Percentiles rank a stretch among this genome's conserved stretches.
Conservation (phyloP, 1,284 basidiomycete genomes). For the Schizophyllum amplum region DNA sequence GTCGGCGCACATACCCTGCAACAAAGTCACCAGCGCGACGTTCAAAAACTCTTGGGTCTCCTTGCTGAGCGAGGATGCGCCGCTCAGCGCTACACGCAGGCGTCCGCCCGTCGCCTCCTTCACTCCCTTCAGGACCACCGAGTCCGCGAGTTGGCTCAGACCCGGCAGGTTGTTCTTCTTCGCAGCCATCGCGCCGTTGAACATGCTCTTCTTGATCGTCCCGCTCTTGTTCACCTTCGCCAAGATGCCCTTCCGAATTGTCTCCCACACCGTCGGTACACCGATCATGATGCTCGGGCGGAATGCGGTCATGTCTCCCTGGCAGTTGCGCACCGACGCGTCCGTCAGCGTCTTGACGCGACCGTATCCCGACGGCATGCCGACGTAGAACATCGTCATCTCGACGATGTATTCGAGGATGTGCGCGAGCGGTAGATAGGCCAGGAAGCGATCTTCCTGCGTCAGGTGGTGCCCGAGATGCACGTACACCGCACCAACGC, state of each 20-base stretch:
- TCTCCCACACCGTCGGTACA: conserved; percentile 89
- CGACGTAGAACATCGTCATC: conserved; percentile 53
- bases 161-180: conserved; percentile 67
- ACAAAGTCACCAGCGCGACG: conserved; percentile 68
- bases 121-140: conserved; percentile 69
- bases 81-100: conserved; percentile 71
- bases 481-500: conserved; percentile 70
- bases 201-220: conserved; percentile 62
- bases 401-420: conserved; percentile 86
- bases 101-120: conserved; percentile 82
- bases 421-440: conserved; percentile 90
- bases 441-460: conserved; percentile 69
- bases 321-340: conserved; percentile 83
- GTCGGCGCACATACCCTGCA: conserved; percentile 67
- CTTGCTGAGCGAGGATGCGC: conserved; percentile 78
- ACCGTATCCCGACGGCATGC: conserved; percentile 81
- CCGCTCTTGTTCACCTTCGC: conserved; percentile 68
- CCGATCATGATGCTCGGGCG: conserved; percentile 83
- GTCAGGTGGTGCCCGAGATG: conserved; percentile 76
- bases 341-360: conserved; percentile 96
- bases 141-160: conserved; percentile 64
- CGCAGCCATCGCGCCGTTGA: conserved; percentile 59
- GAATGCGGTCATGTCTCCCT: conserved; percentile 83
- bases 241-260: conserved; percentile 89
- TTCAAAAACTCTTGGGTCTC: conserved; percentile 91